Evolutionary conservation across 1,139 yeast species (phyloP).

Genomic region (Dujonia santamariae): DNA sequence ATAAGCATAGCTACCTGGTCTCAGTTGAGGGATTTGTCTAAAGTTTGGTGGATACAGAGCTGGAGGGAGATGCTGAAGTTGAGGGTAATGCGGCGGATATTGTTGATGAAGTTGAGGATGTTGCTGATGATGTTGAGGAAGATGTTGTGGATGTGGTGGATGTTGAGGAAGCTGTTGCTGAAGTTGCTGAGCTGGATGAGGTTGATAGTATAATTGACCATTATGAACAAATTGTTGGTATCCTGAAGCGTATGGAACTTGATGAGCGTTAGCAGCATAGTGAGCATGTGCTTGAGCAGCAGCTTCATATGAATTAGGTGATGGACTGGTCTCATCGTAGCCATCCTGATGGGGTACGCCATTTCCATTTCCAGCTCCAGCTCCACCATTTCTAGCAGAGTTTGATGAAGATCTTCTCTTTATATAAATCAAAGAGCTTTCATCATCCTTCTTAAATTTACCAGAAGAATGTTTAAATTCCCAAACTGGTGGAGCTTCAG

Average conservation of each 20-base stretch:
- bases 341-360: slow-evolving; percentile 1
- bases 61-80: background rate
- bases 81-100: slow-evolving; percentile 2
- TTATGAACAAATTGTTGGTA: slow-evolving; percentile 5
- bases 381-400: slow-evolving; percentile 15
- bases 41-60: background rate
- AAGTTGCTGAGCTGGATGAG: slow-evolving; percentile 6
- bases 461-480: slow-evolving; percentile 87
- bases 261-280: background rate
- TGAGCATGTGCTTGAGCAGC: slow-evolving; percentile 2
- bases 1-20: too few species aligned
- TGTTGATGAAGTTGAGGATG: slow-evolving; percentile 2
- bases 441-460: slow-evolving; percentile 72
- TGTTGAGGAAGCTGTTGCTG: slow-evolving; percentile 3
- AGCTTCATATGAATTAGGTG: slow-evolving; percentile 7
- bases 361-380: slow-evolving; percentile 10
- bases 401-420: slow-evolving; percentile 57
- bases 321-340: slow-evolving; percentile 4
- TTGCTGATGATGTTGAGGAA: slow-evolving; percentile 3
- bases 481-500: slow-evolving; percentile 53
- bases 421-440: slow-evolving; percentile 58
- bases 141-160: slow-evolving; percentile 1
- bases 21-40: too few species aligned
- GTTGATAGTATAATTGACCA: slow-evolving; percentile 8
- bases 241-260: background rate